A percentile compares a stretch with the other conserved stretches of the same genome.
These are phyloP conservation scores for Alternaria gaisen DNA, from an alignment of 2,329 filamentous ascomycete genomes.

Conservation along the genomic window DNA sequence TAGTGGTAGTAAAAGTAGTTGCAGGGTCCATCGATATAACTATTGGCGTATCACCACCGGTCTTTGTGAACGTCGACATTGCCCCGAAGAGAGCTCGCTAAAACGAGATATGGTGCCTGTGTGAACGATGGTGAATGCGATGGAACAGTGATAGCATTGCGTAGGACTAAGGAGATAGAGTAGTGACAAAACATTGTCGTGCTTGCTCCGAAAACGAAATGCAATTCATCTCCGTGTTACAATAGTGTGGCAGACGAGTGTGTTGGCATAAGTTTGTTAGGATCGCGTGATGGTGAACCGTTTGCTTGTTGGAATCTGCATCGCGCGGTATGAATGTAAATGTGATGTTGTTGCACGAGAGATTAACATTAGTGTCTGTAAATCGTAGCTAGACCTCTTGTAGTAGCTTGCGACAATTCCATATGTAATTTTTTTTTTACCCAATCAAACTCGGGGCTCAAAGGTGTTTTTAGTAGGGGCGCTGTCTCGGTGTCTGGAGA, in stretches of 20 bases:
- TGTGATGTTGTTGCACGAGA: not conserved
- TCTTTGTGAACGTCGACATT: not conserved
- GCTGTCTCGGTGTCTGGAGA: not conserved
- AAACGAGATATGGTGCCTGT: not conserved
- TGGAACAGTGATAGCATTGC: not conserved
- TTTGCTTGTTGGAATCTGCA: not conserved
- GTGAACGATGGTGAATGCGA: not conserved
- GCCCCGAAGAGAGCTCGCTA: not conserved
- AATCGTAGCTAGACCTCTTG: not conserved
- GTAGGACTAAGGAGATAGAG: not conserved
- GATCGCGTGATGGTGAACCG: not conserved
- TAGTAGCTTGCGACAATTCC: not conserved
- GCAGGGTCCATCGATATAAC: constrained; percentile 9
- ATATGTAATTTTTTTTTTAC: not conserved
- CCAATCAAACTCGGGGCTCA: not conserved
- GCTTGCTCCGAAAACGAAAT: not conserved
- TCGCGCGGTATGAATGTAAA: not conserved
- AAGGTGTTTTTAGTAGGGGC: not conserved
- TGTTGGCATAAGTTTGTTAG: not conserved
- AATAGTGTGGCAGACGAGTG: not conserved
- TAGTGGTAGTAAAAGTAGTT: not conserved
- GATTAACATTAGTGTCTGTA: not conserved
- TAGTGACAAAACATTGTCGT: not conserved
- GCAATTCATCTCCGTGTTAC: not conserved
- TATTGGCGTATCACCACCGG: constrained; percentile 1